Evolutionary conservation across 495 filamentous ascomycete species (phyloP).

Genomic region (Trichoderma reesei): DNA sequence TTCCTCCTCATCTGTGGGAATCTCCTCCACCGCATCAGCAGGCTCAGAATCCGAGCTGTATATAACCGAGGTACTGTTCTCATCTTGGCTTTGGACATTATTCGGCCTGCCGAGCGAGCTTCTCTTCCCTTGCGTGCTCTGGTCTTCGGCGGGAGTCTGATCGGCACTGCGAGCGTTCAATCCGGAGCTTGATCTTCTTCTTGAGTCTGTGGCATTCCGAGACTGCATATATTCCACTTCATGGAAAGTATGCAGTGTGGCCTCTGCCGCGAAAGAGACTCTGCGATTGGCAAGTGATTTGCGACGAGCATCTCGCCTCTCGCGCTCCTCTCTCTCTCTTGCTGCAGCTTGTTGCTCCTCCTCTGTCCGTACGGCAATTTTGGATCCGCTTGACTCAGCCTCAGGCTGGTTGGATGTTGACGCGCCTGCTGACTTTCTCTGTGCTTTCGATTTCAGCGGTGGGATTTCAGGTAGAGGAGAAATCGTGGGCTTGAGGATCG

Average conservation of each 20-base stretch:
- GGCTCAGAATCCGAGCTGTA: constrained; percentile 59
- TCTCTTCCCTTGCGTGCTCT: constrained; percentile 53
- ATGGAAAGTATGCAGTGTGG: constrained; percentile 95
- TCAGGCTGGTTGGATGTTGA: constrained; percentile 39
- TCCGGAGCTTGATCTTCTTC: constrained; percentile 57
- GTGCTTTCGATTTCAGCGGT: constrained; percentile 20
- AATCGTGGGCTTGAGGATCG: constrained; percentile 79
- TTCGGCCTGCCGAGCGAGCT: constrained; percentile 54
- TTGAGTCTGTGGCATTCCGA: constrained; percentile 71
- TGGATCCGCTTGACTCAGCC: constrained; percentile 21
- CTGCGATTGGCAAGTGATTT: constrained; percentile 90
- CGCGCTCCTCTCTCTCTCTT: constrained; percentile 62
- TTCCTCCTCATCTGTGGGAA: constrained; percentile 26
- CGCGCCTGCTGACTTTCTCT: neutral
- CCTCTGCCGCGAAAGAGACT: constrained; percentile 95
- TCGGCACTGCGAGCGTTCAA: constrained; percentile 25
- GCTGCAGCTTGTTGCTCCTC: constrained; percentile 74
- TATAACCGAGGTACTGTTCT: constrained; percentile 64
- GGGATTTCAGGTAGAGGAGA: constrained; percentile 56
- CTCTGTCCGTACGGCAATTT: constrained; percentile 51
- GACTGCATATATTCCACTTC: constrained; percentile 84
- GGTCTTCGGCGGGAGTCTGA: constrained; percentile 46
- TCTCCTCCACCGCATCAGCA: constrained; percentile 48
- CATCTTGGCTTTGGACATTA: constrained; percentile 52
- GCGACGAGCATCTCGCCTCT: constrained; percentile 71